A percentile compares a stretch with the other conserved stretches of the same genome.
phyloP scores from a whole-genome alignment of 148 eudicot genomes.

The Dysphania ambrosioides region DNA sequence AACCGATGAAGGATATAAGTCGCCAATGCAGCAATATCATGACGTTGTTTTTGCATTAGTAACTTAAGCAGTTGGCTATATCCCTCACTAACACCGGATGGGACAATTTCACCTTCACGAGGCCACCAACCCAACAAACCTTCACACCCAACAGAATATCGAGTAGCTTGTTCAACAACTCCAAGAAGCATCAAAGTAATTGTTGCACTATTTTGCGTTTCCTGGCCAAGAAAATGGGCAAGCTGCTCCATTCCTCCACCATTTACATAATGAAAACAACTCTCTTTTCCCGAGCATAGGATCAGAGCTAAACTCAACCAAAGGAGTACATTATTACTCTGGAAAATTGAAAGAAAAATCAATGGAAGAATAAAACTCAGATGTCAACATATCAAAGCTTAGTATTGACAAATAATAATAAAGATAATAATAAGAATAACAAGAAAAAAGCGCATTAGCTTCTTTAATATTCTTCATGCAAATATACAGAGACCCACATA shows the following conservation, averaged over 20 bases:
- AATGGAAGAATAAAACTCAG: conserved; percentile 14
- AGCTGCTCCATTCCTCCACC: conserved; percentile 85
- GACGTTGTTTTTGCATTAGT: conserved; percentile 72
- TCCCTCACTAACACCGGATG: conserved; percentile 73
- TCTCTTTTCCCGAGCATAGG: conserved; percentile 73
- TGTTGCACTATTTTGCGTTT: conserved; percentile 46
- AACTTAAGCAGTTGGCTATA: conserved; percentile 80
- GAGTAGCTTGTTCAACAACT: conserved; percentile 85
- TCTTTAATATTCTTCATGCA: background rate
- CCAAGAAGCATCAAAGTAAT: conserved; percentile 71
- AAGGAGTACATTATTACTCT: conserved; percentile 57
- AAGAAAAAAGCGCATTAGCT: background rate
- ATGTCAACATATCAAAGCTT: conserved; percentile 14
- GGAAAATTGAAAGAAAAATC: conserved; percentile 33
- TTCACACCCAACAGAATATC: conserved; percentile 87
- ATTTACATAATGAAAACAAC: conserved; percentile 89
- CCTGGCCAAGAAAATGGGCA: conserved; percentile 42
- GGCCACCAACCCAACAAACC: conserved; percentile 99
- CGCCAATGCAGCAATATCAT: conserved; percentile 80
- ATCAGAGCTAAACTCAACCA: conserved; percentile 75
- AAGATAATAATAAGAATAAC: too few relatives aligned
- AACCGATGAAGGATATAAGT: conserved; percentile 85
- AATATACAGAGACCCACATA: background rate
- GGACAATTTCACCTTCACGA: conserved; percentile 75
- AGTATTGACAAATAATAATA: background rate